Base-by-base conservation (phyloP, 352 stramenopile genomes). In the Globisporangium irregulare region DNA sequence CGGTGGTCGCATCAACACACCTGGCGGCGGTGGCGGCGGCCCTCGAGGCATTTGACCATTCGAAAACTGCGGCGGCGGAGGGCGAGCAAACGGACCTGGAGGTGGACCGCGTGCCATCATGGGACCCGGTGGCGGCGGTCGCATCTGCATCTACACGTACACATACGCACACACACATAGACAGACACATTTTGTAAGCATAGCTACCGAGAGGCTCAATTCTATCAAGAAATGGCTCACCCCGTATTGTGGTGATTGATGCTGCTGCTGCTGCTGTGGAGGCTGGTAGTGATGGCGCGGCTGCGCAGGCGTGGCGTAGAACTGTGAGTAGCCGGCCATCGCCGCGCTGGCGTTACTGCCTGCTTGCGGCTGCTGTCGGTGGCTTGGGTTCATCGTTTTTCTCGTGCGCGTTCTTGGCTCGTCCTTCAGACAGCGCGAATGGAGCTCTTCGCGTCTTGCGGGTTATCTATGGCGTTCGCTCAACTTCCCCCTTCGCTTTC, bases 261-360 rank as follows among this genome's bases (percentile, higher is more conserved):
- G 66, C 14, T 65, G 67, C 7, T 63, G 59, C 27, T 61, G 53
- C 10, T 41, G 54, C 2, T 66, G 53, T 18, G 61, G 59, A 9
- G 36, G 48, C 22, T 62, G 50, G 3, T 56, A 50, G 20, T 67
- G 51, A 14, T 68, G 34, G 48, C 64, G 66, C 10, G 50, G 27
- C 59, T 67, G 66, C 20, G 59, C 15, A 1, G 77, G 69, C 10
- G 80, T 73, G 56, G 71, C 73, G 74, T 91, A 90, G 72, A 92
- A 90, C 29, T 84, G 82, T 20, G 84, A 77, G 64, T 90, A 92
- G 50, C 84, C 84, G 12, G 84, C 84, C 66, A 86, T 88, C 24
- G 66, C 65, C 73, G 81, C 61, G 69, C 77, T 67, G 74, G 79
- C 12, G 77, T 73, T 48, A 64, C 70, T n/a, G 73, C 75, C 6